Evolutionary conservation across 805 yeast genomes (phyloP), one percentile per base, ranked within the genome.

Genomic region (Schizosaccharomyces cryophilus): DNA sequence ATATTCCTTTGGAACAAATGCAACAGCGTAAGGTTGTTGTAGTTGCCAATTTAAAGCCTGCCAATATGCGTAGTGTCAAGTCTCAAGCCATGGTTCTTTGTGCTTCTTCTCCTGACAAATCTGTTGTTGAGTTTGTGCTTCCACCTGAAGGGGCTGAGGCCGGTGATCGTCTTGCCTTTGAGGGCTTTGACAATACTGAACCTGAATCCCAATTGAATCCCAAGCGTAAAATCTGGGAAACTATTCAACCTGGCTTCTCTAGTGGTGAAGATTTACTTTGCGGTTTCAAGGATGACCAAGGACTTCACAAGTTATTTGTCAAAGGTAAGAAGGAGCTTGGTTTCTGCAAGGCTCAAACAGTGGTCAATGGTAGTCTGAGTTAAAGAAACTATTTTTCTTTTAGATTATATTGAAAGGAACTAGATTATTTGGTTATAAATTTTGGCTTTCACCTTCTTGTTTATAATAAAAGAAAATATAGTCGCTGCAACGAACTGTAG

Each of bases 141-240:
- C 97, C 97, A 62, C 99, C 99, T 66, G 81, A 79, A 42, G 95
- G 88, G 19, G 81, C 95, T 55, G 79, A 87, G 74, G 82, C 98
- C 13, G 99, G 99, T 73, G 98, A 93, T 73, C 89, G 88, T 77
- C 78, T 93, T 64, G 90, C 87, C 80, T 93, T 93, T 69, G 95
- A 88, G 74, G 94, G 87, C 62, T 88, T 76, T 72, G 84, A 87
- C 69, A 86, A 87, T 66, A 9, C 17, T 13, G 82, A 80, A 61
- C 97, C 98, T 66, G 94, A 88, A 74, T 80, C 86, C 69, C 90
- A 83, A 69, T 77, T 93, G 73, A 90, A 90, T 76, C 97, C 98
- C 68, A 93, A 93, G 83, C 93, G 93, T 85, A 93, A 93, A 80
- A 77, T 89, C 64, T 93, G 95, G 94, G 98, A 93, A 78, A 79